A percentile compares a stretch with the other conserved stretches of the same genome.
phyloP scores from a whole-genome alignment of 768 basidiomycete species.

The Calocybe cyanea region DNA sequence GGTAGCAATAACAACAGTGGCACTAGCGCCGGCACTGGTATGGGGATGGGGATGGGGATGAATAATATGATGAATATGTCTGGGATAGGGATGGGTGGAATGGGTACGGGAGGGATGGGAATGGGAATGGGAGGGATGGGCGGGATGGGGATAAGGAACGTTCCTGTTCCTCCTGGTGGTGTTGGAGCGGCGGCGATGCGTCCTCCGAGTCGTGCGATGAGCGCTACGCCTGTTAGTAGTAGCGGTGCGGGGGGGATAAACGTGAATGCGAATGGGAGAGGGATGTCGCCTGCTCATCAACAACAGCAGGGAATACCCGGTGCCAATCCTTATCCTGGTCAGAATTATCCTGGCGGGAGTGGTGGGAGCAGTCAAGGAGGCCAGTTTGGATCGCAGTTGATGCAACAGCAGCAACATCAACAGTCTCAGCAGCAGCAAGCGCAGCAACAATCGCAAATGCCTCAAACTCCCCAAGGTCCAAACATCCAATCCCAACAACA shows the following conservation, averaged over 20 bases:
- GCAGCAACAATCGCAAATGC: conserved; percentile 16
- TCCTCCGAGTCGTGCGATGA: conserved; percentile 15
- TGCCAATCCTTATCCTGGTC: conserved; percentile 6
- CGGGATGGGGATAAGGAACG: not conserved
- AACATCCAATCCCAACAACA: not conserved
- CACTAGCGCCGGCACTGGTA: no score
- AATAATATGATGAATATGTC: not conserved
- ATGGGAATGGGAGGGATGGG: not conserved
- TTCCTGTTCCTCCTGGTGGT: not conserved
- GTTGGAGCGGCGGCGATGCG: conserved; percentile 4
- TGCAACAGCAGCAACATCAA: not conserved
- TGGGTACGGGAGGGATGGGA: not conserved
- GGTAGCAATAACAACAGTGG: no score
- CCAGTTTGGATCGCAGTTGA: not conserved
- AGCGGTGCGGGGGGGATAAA: no score
- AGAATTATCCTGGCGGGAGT: not conserved
- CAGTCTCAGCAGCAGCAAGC: conserved; percentile 11
- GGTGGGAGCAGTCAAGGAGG: not conserved
- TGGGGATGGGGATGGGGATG: no score
- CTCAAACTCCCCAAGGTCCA: conserved; percentile 2
- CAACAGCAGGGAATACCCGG: not conserved
- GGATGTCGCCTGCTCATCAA: conserved; percentile 9
- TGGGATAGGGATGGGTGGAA: conserved; percentile 3
- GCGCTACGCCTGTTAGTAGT: conserved; percentile 10
- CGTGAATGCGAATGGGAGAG: conserved; percentile 8